Evolutionary conservation across 192 early-diverging fungal genomes (phyloP).

Genomic region (Backusella circina): DNA sequence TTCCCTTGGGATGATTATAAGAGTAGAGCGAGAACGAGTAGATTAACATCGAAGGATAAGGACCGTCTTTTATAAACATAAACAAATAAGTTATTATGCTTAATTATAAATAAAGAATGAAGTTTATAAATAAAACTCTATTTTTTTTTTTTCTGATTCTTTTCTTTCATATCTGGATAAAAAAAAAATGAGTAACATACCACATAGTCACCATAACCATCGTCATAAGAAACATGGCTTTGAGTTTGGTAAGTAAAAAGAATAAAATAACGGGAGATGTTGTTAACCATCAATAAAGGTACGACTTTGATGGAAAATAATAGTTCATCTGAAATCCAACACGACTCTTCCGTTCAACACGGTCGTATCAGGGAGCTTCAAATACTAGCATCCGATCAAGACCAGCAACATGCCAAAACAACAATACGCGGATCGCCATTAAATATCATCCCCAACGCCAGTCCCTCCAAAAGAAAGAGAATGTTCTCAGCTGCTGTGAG

Average conservation of each 20-base stretch:
- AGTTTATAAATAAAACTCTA: not conserved
- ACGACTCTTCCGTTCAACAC: not conserved
- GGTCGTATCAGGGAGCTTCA: not conserved
- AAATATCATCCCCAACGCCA: not conserved
- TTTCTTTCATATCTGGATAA: not conserved
- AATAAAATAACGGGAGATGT: no score
- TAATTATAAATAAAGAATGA: not conserved
- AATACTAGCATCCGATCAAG: not conserved
- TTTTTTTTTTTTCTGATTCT: not conserved
- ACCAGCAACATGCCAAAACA: not conserved
- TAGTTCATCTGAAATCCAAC: not conserved
- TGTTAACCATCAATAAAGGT: no score
- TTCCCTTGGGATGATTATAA: slow-evolving; percentile 75
- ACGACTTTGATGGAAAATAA: not conserved
- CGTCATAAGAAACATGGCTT: not conserved
- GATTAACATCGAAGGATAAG: slow-evolving; percentile 24
- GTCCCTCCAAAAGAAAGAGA: not conserved
- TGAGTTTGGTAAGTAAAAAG: not conserved
- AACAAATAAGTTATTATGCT: not conserved
- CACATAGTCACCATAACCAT: not conserved
- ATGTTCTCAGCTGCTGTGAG: not conserved
- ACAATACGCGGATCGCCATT: not conserved
- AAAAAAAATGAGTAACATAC: not conserved
- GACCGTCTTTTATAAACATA: slow-evolving; percentile 17
- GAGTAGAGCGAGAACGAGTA: slow-evolving; percentile 35